phyloP scores from a whole-genome alignment of 257 asterid genomes.

The Fraxinus anomala region DNA sequence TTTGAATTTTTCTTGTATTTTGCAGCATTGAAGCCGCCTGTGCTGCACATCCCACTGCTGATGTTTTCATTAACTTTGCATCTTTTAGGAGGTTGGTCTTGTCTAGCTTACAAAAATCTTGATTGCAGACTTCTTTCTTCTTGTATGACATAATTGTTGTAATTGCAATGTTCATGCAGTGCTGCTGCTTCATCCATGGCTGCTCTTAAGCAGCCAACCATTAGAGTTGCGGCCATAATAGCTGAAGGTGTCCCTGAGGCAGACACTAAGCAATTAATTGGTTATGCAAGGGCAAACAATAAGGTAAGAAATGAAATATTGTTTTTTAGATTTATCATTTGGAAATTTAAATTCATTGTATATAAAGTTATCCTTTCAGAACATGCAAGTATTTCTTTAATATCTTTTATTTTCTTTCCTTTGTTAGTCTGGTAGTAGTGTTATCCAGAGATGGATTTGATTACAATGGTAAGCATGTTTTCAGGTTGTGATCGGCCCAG shows the following conservation, averaged over 20 bases:
- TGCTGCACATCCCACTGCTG: slow-evolving; percentile 98
- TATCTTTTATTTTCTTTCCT: slow-evolving; percentile 2
- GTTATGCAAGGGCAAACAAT: slow-evolving; percentile 94
- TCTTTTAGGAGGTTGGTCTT: slow-evolving; percentile 87
- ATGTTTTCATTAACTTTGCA: slow-evolving; percentile 98
- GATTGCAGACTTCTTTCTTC: slow-evolving; percentile 25
- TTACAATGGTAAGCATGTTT: slow-evolving; percentile 20
- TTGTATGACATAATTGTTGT: slow-evolving; percentile 20
- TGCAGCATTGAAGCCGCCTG: slow-evolving; percentile 91
- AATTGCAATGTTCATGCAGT: slow-evolving; percentile 49
- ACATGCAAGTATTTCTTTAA: neutral
- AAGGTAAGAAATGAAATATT: slow-evolving; percentile 48
- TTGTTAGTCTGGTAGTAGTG: neutral
- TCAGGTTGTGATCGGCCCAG: slow-evolving; percentile 96
- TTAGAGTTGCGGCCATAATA: slow-evolving; percentile 92
- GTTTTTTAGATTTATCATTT: slow-evolving; percentile 1
- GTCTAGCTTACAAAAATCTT: slow-evolving; percentile 14
- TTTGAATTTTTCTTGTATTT: slow-evolving; percentile 17
- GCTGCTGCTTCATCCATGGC: slow-evolving; percentile 99
- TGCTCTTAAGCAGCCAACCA: slow-evolving; percentile 98
- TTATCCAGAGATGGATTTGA: slow-evolving; percentile 16
- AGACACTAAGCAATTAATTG: slow-evolving; percentile 93
- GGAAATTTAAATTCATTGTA: neutral
- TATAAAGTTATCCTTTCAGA: neutral
- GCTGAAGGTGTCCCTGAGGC: slow-evolving; percentile 99